Evolutionary conservation across 2,329 filamentous ascomycete species (phyloP).

Genomic region (Tolypocladium guangdongense): DNA sequence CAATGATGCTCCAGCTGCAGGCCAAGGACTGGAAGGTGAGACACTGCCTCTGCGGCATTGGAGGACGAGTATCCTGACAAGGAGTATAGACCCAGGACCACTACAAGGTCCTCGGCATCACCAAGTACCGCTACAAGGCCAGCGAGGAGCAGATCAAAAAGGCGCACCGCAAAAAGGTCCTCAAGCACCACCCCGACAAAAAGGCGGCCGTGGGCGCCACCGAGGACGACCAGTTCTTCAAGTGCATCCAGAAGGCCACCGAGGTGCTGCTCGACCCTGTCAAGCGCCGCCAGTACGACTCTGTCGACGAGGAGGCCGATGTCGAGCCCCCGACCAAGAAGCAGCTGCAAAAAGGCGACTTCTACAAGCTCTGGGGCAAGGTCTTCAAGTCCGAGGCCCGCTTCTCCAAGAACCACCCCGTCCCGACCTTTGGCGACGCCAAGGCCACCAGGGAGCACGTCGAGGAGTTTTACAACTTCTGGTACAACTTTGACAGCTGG

Average conservation of each 20-base stretch:
- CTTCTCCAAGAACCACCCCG: conserved; percentile 85
- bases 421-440: conserved; percentile 75
- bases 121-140: conserved; percentile 84
- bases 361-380: conserved; percentile 86
- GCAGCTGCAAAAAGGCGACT: conserved; percentile 73
- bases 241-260: conserved; percentile 98
- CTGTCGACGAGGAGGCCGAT: conserved; percentile 87
- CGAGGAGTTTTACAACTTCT: conserved; percentile 98
- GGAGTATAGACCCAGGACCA: conserved; percentile 72
- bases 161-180: conserved; percentile 98
- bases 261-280: conserved; percentile 86
- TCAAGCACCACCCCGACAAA: conserved; percentile 98
- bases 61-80: neutral
- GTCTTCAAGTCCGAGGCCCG: conserved; percentile 88
- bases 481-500: conserved; percentile 99
- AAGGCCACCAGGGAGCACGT: conserved; percentile 82
- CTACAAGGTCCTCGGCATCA: conserved; percentile 89
- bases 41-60: neutral
- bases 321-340: conserved; percentile 91
- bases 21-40: conserved; percentile 98
- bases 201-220: conserved; percentile 79
- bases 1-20: conserved; percentile 81
- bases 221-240: conserved; percentile 98
- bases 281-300: conserved; percentile 92
- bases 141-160: conserved; percentile 98